phyloP scores from a whole-genome alignment of 2,329 filamentous ascomycete genomes.

The Verticillium nonalfalfae region DNA sequence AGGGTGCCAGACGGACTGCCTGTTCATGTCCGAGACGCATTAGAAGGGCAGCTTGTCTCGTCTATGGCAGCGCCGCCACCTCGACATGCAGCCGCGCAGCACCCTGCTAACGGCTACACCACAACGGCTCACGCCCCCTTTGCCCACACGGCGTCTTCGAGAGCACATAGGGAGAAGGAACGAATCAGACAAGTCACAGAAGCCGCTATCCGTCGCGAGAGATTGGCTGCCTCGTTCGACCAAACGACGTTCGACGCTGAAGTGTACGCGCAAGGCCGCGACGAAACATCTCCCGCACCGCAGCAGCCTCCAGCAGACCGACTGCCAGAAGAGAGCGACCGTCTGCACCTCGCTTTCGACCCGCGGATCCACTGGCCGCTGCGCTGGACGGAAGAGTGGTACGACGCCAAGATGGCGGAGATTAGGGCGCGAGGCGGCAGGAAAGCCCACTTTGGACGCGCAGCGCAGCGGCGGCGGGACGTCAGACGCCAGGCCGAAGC shows the following conservation, averaged over 20 bases:
- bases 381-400: constrained; percentile 37
- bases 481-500: constrained; percentile 16
- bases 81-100: not conserved
- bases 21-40: not conserved
- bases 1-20: not conserved
- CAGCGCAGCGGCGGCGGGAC: constrained; percentile 28
- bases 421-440: constrained; percentile 40
- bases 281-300: not conserved
- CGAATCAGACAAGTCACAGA: not conserved
- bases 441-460: constrained; percentile 45
- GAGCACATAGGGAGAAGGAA: not conserved
- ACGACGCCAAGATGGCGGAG: constrained; percentile 39
- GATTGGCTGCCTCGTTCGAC: constrained; percentile 7
- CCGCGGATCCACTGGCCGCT: constrained; percentile 42
- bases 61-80: not conserved
- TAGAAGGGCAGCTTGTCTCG: not conserved
- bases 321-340: constrained; percentile 16
- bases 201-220: constrained; percentile 2
- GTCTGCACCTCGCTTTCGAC: constrained; percentile 39
- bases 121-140: not conserved
- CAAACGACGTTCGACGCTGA: constrained; percentile 10
- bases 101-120: not conserved
- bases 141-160: not conserved
- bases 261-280: constrained; percentile 10
- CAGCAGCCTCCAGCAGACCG: not conserved